Conservation (phyloP, 192 early-diverging fungal species). For the Coemansia sp. region DNA sequence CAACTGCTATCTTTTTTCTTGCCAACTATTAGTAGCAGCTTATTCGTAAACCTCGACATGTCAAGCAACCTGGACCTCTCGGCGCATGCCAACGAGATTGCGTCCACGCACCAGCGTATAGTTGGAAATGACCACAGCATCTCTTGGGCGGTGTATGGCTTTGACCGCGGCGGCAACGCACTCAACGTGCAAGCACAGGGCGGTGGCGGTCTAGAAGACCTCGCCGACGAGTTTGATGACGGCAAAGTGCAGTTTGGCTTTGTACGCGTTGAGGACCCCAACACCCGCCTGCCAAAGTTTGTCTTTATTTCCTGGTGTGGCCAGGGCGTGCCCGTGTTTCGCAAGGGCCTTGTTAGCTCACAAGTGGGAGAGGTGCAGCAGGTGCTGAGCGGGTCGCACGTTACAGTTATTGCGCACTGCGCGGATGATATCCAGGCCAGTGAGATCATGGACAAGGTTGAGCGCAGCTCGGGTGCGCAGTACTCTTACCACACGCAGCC, state of each 20-base stretch:
- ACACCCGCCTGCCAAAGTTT: slow-evolving; percentile 84
- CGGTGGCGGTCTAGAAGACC: slow-evolving; percentile 80
- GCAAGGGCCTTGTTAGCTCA: slow-evolving; percentile 86
- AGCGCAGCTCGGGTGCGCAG: slow-evolving; percentile 85
- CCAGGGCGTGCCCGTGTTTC: slow-evolving; percentile 87
- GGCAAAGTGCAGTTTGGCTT: slow-evolving; percentile 92
- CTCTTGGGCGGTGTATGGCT: slow-evolving; percentile 78
- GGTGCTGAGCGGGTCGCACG: slow-evolving; percentile 68
- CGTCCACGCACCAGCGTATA: slow-evolving; percentile 68
- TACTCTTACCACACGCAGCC: slow-evolving; percentile 69
- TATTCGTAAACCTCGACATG: slow-evolving; percentile 28
- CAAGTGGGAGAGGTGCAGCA: slow-evolving; percentile 83
- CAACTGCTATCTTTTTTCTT: not conserved
- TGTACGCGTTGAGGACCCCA: slow-evolving; percentile 81
- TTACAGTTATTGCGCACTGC: slow-evolving; percentile 85
- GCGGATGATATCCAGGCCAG: slow-evolving; percentile 82
- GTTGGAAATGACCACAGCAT: slow-evolving; percentile 60
- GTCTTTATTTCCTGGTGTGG: slow-evolving; percentile 97
- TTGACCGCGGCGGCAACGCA: slow-evolving; percentile 69
- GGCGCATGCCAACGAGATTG: slow-evolving; percentile 66
- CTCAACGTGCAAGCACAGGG: slow-evolving; percentile 63
- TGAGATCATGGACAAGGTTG: slow-evolving; percentile 84
- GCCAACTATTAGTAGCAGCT: not conserved
- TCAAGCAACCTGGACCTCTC: slow-evolving; percentile 69
- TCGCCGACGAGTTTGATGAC: slow-evolving; percentile 91